Conservation (phyloP, 768 basidiomycete species). For the Coprinellus micaceus region DNA sequence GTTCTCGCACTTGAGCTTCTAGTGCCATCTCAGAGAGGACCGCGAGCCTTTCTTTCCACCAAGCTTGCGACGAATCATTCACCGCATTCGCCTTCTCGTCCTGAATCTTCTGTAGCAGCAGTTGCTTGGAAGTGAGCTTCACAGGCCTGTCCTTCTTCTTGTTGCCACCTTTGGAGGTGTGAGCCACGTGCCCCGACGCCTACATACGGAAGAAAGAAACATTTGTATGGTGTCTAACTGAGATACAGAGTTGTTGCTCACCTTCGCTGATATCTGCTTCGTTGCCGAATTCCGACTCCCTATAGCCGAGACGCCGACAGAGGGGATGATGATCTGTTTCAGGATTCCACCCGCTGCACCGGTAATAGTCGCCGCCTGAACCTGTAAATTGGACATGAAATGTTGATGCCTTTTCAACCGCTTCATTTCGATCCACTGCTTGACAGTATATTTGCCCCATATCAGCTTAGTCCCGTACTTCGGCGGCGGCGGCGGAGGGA, state of each 20-base stretch:
- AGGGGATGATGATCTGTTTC: slow-evolving; percentile 50
- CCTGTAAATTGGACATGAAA: slow-evolving; percentile 54
- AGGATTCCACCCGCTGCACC: slow-evolving; percentile 56
- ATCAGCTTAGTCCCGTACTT: no score
- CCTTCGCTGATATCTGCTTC: not conserved
- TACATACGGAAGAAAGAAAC: not conserved
- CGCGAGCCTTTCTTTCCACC: slow-evolving; percentile 53
- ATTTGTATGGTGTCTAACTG: no score
- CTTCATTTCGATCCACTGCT: slow-evolving; percentile 34
- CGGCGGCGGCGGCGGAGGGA: not conserved
- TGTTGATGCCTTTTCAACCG: slow-evolving; percentile 46
- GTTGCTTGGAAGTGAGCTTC: slow-evolving; percentile 24
- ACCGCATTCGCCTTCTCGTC: slow-evolving; percentile 42
- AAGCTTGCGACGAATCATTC: slow-evolving; percentile 36
- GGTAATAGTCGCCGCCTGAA: no score
- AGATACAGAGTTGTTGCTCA: no score
- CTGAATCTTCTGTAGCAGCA: slow-evolving; percentile 38
- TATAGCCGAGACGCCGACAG: slow-evolving; percentile 26
- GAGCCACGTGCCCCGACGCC: no score
- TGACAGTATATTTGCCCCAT: slow-evolving; percentile 5
- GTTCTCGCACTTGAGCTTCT: slow-evolving; percentile 26
- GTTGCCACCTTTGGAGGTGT: not conserved
- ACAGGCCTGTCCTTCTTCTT: slow-evolving; percentile 15
- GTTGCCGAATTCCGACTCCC: not conserved
- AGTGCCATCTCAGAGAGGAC: slow-evolving; percentile 30